These are phyloP conservation scores for Citrullus mucosospermus DNA, from an alignment of 306 rosid genomes.

Conservation along the genomic window DNA sequence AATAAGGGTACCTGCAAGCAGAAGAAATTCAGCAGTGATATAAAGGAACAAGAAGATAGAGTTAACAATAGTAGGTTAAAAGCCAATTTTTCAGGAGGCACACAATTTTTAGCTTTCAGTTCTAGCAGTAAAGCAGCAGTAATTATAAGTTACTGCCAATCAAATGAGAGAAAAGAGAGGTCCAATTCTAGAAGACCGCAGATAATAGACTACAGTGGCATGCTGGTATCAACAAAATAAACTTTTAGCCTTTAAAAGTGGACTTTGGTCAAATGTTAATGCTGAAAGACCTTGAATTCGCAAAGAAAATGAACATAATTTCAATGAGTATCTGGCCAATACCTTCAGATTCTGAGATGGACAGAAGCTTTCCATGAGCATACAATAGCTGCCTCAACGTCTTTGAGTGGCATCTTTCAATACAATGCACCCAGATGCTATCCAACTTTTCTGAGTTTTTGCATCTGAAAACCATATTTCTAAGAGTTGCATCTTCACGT, in stretches of 20 bases:
- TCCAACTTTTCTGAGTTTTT: constrained; percentile 49
- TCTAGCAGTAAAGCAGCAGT: neutral
- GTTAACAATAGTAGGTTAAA: neutral
- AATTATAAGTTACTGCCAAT: neutral
- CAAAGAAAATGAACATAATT: neutral
- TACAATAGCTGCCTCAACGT: constrained; percentile 76
- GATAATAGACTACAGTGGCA: neutral
- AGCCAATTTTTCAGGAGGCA: neutral
- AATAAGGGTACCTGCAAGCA: constrained; percentile 57
- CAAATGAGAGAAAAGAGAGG: neutral
- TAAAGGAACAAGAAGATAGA: neutral
- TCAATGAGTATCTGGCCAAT: constrained; percentile 12
- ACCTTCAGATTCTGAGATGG: constrained; percentile 91
- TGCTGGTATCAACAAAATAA: neutral
- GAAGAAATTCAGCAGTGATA: neutral
- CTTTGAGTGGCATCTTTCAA: constrained; percentile 82
- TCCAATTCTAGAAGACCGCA: neutral
- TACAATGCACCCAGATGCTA: constrained; percentile 69
- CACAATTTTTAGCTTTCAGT: neutral
- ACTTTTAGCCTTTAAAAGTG: neutral
- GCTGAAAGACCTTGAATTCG: neutral
- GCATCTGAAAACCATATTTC: constrained; percentile 48
- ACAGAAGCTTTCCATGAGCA: constrained; percentile 80
- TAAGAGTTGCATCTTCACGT: constrained; percentile 34
- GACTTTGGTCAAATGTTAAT: neutral